These are phyloP conservation scores for Paraurostyla sp. DNA, from an alignment of 73 alveolate genomes.

Conservation along the genomic window DNA sequence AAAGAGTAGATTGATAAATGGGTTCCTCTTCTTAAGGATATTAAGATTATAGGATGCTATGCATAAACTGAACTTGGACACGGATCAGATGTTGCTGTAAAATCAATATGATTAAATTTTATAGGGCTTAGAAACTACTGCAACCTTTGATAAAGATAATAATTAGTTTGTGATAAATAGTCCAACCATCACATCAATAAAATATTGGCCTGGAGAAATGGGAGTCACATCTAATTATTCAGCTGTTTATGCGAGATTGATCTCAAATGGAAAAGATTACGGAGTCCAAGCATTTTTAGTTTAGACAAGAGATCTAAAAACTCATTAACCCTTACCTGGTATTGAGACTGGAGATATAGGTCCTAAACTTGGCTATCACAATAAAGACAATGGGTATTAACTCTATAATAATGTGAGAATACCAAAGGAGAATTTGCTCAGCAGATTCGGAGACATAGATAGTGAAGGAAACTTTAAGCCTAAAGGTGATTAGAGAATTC, in stretches of 20 bases:
- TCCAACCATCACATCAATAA: slow-evolving; percentile 75
- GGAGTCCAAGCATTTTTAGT: slow-evolving; percentile 89
- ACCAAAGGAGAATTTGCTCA: slow-evolving; percentile 84
- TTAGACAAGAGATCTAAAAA: slow-evolving; percentile 81
- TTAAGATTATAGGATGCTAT: slow-evolving; percentile 75
- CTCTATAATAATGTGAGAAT: slow-evolving; percentile 79
- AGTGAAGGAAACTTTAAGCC: slow-evolving; percentile 75
- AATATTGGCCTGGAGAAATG: slow-evolving; percentile 88
- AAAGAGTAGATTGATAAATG: slow-evolving; percentile 67
- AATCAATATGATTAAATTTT: background rate
- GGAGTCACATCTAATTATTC: slow-evolving; percentile 77
- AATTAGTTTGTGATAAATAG: slow-evolving; percentile 77
- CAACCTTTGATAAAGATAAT: slow-evolving; percentile 76
- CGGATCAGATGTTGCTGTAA: slow-evolving; percentile 80
- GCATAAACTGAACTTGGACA: slow-evolving; percentile 92
- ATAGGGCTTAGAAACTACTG: slow-evolving; percentile 77
- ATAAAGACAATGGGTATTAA: slow-evolving; percentile 90
- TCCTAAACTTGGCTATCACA: slow-evolving; percentile 83
- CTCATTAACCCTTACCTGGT: slow-evolving; percentile 86
- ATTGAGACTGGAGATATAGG: slow-evolving; percentile 94
- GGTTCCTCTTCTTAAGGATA: slow-evolving; percentile 24
- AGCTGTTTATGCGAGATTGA: slow-evolving; percentile 73
- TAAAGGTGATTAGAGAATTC: slow-evolving; percentile 79
- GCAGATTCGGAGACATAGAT: slow-evolving; percentile 82
- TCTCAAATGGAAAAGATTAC: slow-evolving; percentile 67